Percentiles rank a stretch among this genome's conserved stretches.
phyloP scores from a whole-genome alignment of 2,329 filamentous ascomycete genomes.

The Paraphaeosphaeria sporulosa region DNA sequence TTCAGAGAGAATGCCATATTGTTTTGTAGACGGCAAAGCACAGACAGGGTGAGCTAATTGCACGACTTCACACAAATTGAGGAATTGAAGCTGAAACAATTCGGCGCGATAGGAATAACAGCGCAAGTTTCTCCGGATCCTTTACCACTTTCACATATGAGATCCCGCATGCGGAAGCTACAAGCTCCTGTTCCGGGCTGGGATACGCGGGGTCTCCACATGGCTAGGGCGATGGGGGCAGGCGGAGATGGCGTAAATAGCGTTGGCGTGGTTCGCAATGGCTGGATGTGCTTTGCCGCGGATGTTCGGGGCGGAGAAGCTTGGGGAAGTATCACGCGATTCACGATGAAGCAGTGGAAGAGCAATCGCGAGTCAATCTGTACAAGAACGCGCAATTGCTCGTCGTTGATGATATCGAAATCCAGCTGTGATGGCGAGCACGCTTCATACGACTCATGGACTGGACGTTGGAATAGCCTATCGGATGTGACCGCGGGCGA shows the following conservation, averaged over 20 bases:
- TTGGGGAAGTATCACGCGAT: slow-evolving; percentile 5
- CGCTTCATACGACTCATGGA: neutral
- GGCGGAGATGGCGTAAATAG: neutral
- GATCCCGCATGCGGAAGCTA: neutral
- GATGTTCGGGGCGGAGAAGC: slow-evolving; percentile 19
- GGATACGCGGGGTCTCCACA: neutral
- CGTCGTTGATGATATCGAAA: neutral
- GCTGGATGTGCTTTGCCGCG: slow-evolving; percentile 22
- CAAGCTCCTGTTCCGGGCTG: neutral
- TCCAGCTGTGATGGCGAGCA: neutral
- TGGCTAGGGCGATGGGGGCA: neutral
- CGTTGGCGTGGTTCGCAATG: neutral
- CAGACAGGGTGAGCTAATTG: neutral
- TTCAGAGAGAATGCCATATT: slow-evolving; percentile 52
- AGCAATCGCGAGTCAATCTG: neutral
- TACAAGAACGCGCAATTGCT: neutral
- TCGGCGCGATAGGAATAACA: neutral
- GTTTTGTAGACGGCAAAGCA: neutral
- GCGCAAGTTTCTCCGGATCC: neutral
- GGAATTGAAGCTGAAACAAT: neutral
- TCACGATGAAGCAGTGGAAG: slow-evolving; percentile 11
- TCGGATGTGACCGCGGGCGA: neutral
- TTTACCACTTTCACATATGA: too few species aligned
- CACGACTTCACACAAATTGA: neutral
- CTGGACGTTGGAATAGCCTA: neutral